Evolutionary conservation across 371 early-diverging fungal species (phyloP), one percentile per base, ranked within the genome.

Genomic region (Sporodiniella umbellata): DNA sequence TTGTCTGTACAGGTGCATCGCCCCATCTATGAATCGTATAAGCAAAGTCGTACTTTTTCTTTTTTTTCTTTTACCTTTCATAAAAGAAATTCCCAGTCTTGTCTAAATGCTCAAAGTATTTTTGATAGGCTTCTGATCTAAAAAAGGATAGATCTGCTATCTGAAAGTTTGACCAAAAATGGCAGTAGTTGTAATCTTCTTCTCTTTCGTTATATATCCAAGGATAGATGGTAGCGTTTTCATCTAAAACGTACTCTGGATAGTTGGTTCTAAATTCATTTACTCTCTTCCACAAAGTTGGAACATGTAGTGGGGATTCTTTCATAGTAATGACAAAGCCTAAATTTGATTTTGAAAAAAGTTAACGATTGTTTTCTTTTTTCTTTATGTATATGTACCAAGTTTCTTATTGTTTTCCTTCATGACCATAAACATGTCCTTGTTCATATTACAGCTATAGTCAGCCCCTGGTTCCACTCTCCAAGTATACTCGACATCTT

Each of bases 1-100:
- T 74, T 1, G 93, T 90, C 54, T 96, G 98, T 4, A 97, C 86
- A 8, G 98, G 98, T 14, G 96, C 98, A 80, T 96, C 98, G 2
- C 96, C 96, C 96, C 96, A 96, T 93, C 94, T 94, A 94, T n/a
- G n/a, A n/a, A n/a, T n/a, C n/a, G n/a, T n/a, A n/a, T 62, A 62
- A 48, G 31, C 17, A 12, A 60, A 14, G 12, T 15, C 23, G 28
- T 14, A 30, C 18, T 15, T 31, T 31, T 24, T 25, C 26, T 35
- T 25, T 24, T 15, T 51, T 30, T 21, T 46, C 3, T 24, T 35
- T 38, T 53, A 58, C 68, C 90, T 75, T 60, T 96, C 95, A 58
- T 95, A 96, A 63, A 87, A 96, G 72, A 95, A 98, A 0, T 95
- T 94, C 5, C 96, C 95, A 12, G 80, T 60, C 45, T 65, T 66